Evolutionary conservation across 202 grass and related monocot genomes (phyloP).

Genomic region (Hordeum pubiflorum): DNA sequence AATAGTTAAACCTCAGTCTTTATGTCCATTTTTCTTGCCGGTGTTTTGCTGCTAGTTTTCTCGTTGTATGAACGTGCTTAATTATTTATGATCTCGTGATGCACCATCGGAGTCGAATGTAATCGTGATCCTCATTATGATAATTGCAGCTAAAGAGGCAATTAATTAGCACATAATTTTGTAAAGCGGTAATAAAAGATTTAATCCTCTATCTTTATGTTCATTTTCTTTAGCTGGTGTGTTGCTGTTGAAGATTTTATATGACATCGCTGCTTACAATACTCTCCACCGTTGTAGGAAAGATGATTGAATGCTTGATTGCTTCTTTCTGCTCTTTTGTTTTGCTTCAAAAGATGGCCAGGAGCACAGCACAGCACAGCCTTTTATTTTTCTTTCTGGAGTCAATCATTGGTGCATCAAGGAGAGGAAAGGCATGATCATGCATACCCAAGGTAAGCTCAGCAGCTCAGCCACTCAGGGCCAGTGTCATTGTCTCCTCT

Average conservation of each 20-base stretch:
- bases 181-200: neutral
- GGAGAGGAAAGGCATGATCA: slow-evolving; percentile 29
- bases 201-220: neutral
- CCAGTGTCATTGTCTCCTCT: neutral
- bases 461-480: slow-evolving; percentile 14
- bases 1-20: no score
- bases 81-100: neutral
- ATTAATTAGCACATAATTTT: slow-evolving; percentile 21
- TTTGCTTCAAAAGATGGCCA: slow-evolving; percentile 43
- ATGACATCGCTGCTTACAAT: neutral
- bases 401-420: slow-evolving; percentile 29
- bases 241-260: slow-evolving; percentile 6
- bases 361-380: slow-evolving; percentile 11
- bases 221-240: slow-evolving; percentile 9
- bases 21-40: no score
- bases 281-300: slow-evolving; percentile 44
- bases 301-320: slow-evolving; percentile 22
- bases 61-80: no score
- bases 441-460: slow-evolving; percentile 20
- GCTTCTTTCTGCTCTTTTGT: neutral
- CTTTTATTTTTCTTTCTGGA: slow-evolving; percentile 16
- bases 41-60: no score
- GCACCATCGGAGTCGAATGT: neutral
- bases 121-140: slow-evolving; percentile 12
- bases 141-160: slow-evolving; percentile 14